Evolutionary conservation across 805 yeast genomes (phyloP), one percentile per base, ranked within the genome.

Genomic region (Scheffersomyces ergatensis): DNA sequence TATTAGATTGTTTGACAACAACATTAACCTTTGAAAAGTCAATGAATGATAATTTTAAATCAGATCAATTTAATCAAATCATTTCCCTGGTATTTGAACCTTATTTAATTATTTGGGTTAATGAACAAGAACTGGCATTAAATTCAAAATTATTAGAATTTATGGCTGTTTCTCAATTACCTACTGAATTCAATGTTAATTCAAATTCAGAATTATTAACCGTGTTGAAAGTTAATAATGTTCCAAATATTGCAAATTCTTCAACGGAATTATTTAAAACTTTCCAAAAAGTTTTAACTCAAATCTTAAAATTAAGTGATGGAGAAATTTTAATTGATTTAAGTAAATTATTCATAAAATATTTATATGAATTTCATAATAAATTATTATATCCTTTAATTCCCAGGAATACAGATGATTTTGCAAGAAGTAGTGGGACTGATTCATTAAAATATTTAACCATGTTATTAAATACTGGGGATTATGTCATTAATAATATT

Each of bases 261-360:
- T 85, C 96, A 9, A 88, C 95, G 1, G 97, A 92, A 49, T 62
- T 93, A 25, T 90, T 93, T 61, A 77, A 89, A 52, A 65, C 78
- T 2, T 90, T 87, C 57, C 78, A 95, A 44, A 82, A 82, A 36
- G 65, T 85, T 7, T 62, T 93, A 27, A 70, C 82, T 17, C 96
- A 88, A 55, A 72, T 89, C 8, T 51, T 48, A 43, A 69, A 56
- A 43, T 57, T 66, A 25, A 58, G 64, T 38, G 59, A 58, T 38
- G 74, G 69, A 36, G 69, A 50, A 33, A 65, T 82, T 15, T 44
- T 85, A n/a, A 62, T 85, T 13, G 63, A 72, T 14, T 63, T 87
- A 38, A 65, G 84, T 2, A 63, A 62, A 13, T 67, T 89, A 7
- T 89, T 89, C 59, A 72, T 79, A 12, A 80, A 77, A 46, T 83